Conservation (phyloP, 345 rosid species). For the Brassica nigra region DNA sequence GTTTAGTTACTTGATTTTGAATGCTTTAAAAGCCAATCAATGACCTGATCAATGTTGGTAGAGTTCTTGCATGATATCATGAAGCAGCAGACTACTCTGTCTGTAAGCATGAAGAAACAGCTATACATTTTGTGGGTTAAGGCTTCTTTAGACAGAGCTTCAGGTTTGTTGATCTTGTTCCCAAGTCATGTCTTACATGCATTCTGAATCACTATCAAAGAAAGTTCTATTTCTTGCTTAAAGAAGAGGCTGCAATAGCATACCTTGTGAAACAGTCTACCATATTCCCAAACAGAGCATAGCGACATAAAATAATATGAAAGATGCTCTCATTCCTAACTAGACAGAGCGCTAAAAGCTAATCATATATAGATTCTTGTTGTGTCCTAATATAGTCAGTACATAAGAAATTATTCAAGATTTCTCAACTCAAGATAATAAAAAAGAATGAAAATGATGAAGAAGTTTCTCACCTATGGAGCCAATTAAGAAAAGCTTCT, state of each 20-base stretch:
- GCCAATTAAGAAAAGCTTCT: conserved; percentile 77
- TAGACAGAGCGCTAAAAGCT: not conserved
- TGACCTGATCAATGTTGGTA: conserved; percentile 66
- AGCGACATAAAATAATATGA: not conserved
- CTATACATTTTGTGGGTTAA: too few relatives aligned
- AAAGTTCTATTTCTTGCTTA: conserved; percentile 85
- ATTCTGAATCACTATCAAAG: conserved; percentile 81
- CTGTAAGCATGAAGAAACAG: conserved; percentile 44
- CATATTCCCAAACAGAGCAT: not conserved
- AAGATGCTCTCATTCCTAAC: not conserved
- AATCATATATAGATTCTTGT: not conserved
- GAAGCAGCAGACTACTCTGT: conserved; percentile 68
- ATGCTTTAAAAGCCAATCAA: conserved; percentile 77
- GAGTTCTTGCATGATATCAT: conserved; percentile 82
- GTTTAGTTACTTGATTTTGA: conserved; percentile 64
- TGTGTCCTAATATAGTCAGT: not conserved
- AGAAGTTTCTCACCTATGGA: conserved; percentile 52
- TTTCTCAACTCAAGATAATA: too few relatives aligned
- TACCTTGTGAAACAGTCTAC: too few relatives aligned
- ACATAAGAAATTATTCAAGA: too few relatives aligned
- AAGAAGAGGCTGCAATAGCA: conserved; percentile 64
- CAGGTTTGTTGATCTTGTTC: too few relatives aligned
- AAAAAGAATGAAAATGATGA: too few relatives aligned
- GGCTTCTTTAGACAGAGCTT: too few relatives aligned
- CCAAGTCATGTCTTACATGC: conserved; percentile 55